Evolutionary conservation across 768 basidiomycete species (phyloP), one percentile per base, ranked within the genome.

Genomic region (Naganishia antarctica): DNA sequence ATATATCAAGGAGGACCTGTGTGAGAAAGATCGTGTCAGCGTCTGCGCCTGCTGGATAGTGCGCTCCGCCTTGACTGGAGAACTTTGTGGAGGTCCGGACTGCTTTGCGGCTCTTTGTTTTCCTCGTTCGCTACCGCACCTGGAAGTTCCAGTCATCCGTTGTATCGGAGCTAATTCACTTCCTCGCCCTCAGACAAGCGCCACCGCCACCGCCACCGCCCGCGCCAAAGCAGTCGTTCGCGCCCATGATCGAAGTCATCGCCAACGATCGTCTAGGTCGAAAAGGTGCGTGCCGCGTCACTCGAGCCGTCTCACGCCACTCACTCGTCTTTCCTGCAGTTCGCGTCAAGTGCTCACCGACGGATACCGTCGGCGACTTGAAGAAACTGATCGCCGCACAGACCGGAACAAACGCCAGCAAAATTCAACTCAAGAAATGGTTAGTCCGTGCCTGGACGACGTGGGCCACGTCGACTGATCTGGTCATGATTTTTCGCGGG

Each of bases 361-460:
- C 94, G 15, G 96, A 99, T 76, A 98, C 96, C 1, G 90, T 99
- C 37, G 94, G 94, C 44, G 94, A 97, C 76, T 82, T 99, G 68
- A 98, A 98, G 83, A 88, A 88, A 78, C 86, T 99, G 66, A 97
- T 99, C 70, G 94, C 88, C 1, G 94, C 92, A 0, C 96, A 99
- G 78, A 96, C 85, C 0, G 96, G 96, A 60, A 96, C 94, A 16
- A 85, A 90, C 72, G 72, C 80, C 4, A 79, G 78, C 34, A 98
- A 94, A 84, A 94, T 99, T 64, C 84, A 86, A 73, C 80, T 99
- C 59, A 98, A 96, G 87, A 97, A 97, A 83, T 97, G 93, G 96
- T 90, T 69, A 64, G 87, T 78, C 41, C 25, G 18, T 16, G 51
- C 51, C 6, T n/a, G n/a, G 2, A 4, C 32, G 21, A 28, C n/a